These are phyloP conservation scores for Draba incana DNA, from an alignment of 345 rosid species.

Conservation along the genomic window DNA sequence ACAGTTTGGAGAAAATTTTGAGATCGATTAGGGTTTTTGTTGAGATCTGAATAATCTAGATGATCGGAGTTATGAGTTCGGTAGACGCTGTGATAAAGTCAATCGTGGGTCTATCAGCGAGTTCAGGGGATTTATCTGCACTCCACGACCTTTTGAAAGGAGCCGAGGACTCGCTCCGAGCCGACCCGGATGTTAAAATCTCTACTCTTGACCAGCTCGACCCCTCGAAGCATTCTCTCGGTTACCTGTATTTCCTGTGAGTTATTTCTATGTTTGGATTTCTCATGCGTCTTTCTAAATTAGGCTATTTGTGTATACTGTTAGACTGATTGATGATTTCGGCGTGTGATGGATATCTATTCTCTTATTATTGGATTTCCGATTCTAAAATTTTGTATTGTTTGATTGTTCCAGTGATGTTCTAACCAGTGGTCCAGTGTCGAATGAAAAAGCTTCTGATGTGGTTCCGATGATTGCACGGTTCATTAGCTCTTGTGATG, in stretches of 20 bases:
- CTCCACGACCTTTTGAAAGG: slow-evolving; percentile 56
- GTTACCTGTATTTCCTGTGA: slow-evolving; percentile 75
- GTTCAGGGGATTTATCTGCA: slow-evolving; percentile 50
- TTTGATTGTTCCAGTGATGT: slow-evolving; percentile 53
- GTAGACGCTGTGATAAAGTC: slow-evolving; percentile 54
- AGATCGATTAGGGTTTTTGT: slow-evolving; percentile 44
- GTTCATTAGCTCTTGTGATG: slow-evolving; percentile 67
- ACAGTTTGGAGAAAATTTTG: not conserved
- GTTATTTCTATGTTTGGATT: not conserved
- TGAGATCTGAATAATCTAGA: not conserved
- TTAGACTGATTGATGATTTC: not conserved
- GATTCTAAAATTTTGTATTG: not conserved
- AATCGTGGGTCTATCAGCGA: slow-evolving; percentile 63
- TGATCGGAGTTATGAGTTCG: slow-evolving; percentile 44
- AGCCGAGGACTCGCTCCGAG: slow-evolving; percentile 58
- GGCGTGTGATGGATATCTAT: not conserved
- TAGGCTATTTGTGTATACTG: not conserved
- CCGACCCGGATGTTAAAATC: slow-evolving; percentile 46
- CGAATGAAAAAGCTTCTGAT: slow-evolving; percentile 54
- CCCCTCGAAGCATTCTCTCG: slow-evolving; percentile 68
- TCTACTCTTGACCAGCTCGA: slow-evolving; percentile 73
- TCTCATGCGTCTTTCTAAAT: not conserved
- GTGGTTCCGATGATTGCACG: slow-evolving; percentile 51
- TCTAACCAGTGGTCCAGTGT: slow-evolving; percentile 49
- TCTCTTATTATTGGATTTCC: not conserved